Evolutionary conservation across 352 stramenopile species (phyloP), one percentile per base, ranked within the genome.

Genomic region (Phytopythium ostracodes): DNA sequence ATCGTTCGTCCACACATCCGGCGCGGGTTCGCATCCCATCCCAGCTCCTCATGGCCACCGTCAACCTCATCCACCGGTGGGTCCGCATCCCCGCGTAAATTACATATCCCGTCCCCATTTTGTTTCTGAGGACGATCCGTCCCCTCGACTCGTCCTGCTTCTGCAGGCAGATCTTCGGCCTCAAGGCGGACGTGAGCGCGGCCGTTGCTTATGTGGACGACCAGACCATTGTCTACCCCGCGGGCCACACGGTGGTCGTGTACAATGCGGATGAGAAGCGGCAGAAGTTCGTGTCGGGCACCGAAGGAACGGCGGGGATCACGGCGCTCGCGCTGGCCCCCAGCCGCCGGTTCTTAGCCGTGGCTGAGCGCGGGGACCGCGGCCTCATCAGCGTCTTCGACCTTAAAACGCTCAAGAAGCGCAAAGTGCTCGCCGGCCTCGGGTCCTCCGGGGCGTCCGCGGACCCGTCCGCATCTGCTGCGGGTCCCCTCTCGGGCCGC

Each of bases 231-330:
- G 75, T 78, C 40, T 96, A 97, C 70, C 84, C 91, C 24, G 95
- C 87, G 20, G 92, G 91, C 33, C 89, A 97, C 73, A 86, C 83
- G 59, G 65, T 98, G 18, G 78, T 97, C 44, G 72, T 97, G 44
- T 93, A 94, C 64, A 89, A 84, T 29, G 71, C 96, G 35, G 89
- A 98, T 60, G 93, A 96, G 63, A 96, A 97, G 68, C 81, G 87
- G 7, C 92, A 98, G 63, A 91, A 96, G 68, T 94, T 96, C 62
- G 90, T 95, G 62, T 68, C 84, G n/a, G 81, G 71, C 31, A 90
- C 81, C 0, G 84, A 94, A 59, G 81, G 81, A 60, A 92, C 84
- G 15, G 71, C 80, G 27, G 84, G 84, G 44, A 84, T 92, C 67
- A 88, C 84, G 11, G 71, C 81, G 2, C 68, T 87, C 5, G 79